These are phyloP conservation scores for Moelleriella libera DNA, from an alignment of 2,329 filamentous ascomycete genomes.

Conservation along the genomic window DNA sequence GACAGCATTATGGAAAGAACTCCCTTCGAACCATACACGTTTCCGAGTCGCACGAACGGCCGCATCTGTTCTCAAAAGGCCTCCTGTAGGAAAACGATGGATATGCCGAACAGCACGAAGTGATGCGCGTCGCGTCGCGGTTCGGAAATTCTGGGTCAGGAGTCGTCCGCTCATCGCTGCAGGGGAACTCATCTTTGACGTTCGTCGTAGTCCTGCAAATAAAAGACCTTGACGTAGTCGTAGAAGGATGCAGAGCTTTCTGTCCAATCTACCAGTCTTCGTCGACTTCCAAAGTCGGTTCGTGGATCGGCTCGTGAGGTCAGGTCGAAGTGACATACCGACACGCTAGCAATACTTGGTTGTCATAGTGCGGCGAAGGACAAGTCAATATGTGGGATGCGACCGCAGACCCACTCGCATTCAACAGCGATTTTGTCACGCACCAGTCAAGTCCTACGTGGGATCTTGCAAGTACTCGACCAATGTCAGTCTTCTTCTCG, in stretches of 20 bases:
- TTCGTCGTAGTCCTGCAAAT: not conserved
- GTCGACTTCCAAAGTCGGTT: too few relatives aligned
- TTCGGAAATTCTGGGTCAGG: conserved; percentile 57
- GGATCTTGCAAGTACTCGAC: too few relatives aligned
- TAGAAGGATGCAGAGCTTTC: too few relatives aligned
- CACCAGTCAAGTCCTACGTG: too few relatives aligned
- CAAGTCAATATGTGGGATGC: not conserved
- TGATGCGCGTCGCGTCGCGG: conserved; percentile 47
- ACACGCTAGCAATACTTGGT: too few relatives aligned
- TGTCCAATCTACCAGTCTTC: too few relatives aligned
- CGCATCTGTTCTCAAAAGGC: conserved; percentile 53
- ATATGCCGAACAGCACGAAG: conserved; percentile 45
- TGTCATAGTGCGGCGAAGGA: too few relatives aligned
- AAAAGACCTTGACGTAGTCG: not conserved
- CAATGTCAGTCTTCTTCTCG: too few relatives aligned
- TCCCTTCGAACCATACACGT: conserved; percentile 66
- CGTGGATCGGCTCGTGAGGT: too few relatives aligned
- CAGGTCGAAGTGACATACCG: too few relatives aligned
- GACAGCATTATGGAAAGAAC: conserved; percentile 71
- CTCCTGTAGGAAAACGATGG: conserved; percentile 53
- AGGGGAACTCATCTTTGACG: not conserved
- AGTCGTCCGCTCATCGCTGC: conserved; percentile 20
- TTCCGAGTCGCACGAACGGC: conserved; percentile 45
- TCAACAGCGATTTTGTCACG: too few relatives aligned
- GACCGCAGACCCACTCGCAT: too few relatives aligned